Percentiles rank a stretch among this genome's conserved stretches.
Evolutionary conservation across 495 filamentous ascomycete species (phyloP).

Genomic region (Xylaria acuta): DNA sequence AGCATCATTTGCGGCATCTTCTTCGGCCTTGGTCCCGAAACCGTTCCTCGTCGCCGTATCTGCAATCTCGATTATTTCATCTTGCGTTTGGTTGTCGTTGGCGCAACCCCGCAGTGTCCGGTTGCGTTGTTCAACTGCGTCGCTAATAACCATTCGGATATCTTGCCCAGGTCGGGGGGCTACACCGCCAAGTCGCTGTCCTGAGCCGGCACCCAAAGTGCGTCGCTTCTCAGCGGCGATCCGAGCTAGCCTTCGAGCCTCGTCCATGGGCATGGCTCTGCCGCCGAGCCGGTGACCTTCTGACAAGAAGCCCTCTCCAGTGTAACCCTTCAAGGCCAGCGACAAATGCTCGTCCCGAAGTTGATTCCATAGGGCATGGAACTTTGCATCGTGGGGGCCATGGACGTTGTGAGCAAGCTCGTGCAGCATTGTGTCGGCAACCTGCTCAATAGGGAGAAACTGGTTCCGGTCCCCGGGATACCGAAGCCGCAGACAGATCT

Average conservation of each 20-base stretch:
- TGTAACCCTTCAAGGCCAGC: constrained; percentile 81
- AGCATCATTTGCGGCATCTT: constrained; percentile 86
- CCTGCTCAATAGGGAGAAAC: constrained; percentile 80
- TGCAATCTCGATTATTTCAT: constrained; percentile 65
- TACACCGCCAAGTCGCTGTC: constrained; percentile 74
- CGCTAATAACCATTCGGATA: constrained; percentile 75
- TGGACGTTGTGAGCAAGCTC: constrained; percentile 90
- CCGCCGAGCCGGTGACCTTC: constrained; percentile 78
- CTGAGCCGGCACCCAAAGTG: constrained; percentile 65
- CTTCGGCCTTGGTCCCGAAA: constrained; percentile 82
- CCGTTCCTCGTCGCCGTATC: constrained; percentile 75
- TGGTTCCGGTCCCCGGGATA: constrained; percentile 75
- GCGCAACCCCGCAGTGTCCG: constrained; percentile 74
- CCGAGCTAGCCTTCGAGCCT: constrained; percentile 77
- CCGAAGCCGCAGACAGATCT: constrained; percentile 84
- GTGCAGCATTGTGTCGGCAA: constrained; percentile 93
- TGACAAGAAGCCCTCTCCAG: constrained; percentile 86
- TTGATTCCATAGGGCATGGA: constrained; percentile 86
- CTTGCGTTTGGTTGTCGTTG: constrained; percentile 64
- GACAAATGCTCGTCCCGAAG: constrained; percentile 83
- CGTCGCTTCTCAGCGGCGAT: constrained; percentile 76
- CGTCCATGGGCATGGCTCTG: constrained; percentile 67
- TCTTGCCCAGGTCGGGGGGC: constrained; percentile 67
- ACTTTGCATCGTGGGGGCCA: constrained; percentile 82
- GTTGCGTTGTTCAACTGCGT: constrained; percentile 72